A percentile compares a stretch with the other conserved stretches of the same genome.
Evolutionary conservation across 345 rosid species (phyloP).

Genomic region (Salix caprea): DNA sequence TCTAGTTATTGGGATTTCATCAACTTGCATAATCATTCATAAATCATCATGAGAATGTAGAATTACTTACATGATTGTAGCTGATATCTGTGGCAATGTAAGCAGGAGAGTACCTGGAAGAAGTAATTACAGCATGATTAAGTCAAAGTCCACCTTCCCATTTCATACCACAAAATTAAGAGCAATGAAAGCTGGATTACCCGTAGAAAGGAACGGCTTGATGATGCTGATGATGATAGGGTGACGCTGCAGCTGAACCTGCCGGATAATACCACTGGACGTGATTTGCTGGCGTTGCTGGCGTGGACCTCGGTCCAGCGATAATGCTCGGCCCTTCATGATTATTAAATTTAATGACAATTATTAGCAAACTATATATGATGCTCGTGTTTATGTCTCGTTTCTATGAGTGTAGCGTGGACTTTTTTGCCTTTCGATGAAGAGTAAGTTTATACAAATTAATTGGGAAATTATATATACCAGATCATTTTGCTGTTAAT

Average conservation of each 20-base stretch:
- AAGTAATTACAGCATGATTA: neutral
- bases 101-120: constrained; percentile 61
- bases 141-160: neutral
- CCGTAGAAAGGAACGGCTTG: constrained; percentile 82
- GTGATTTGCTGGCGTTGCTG: constrained; percentile 55
- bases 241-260: constrained; percentile 37
- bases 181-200: constrained; percentile 18
- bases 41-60: neutral
- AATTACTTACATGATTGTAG: constrained; percentile 63
- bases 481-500: neutral
- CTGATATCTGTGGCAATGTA: constrained; percentile 57
- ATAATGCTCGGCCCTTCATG: constrained; percentile 43
- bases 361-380: neutral
- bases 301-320: constrained; percentile 46
- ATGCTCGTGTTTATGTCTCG: neutral
- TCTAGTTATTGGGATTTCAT: neutral
- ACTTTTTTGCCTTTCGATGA: neutral
- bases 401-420: neutral
- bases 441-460: neutral
- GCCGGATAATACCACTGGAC: constrained; percentile 82
- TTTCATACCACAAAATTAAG: neutral
- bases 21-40: neutral
- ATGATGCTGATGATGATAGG: constrained; percentile 45
- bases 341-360: neutral
- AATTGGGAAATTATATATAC: neutral